These are phyloP conservation scores for Sporisorium scitamineum DNA, from an alignment of 1,284 basidiomycete species.

Conservation along the genomic window DNA sequence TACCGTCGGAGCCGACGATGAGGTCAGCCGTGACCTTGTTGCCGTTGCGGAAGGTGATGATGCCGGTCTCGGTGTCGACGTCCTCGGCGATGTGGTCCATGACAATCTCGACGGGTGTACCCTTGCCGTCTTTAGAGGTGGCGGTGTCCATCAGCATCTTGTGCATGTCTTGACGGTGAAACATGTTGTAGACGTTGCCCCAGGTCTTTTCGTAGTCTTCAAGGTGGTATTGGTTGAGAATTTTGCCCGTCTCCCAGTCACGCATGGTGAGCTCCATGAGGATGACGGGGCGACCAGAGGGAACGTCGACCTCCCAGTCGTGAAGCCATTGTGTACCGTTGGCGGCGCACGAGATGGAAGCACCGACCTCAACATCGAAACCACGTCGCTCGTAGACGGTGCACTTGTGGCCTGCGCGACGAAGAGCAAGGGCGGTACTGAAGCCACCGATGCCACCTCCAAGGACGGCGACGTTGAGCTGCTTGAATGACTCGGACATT, in stretches of 20 bases:
- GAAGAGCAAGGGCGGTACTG: slow-evolving; percentile 37
- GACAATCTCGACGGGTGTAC: slow-evolving; percentile 53
- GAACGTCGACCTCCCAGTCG: slow-evolving; percentile 43
- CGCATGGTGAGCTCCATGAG: slow-evolving; percentile 54
- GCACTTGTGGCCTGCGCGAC: slow-evolving; percentile 49
- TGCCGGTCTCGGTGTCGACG: slow-evolving; percentile 65
- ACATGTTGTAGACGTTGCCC: slow-evolving; percentile 64
- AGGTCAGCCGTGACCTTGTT: slow-evolving; percentile 73
- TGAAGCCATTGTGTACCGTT: slow-evolving; percentile 53
- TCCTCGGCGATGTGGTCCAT: slow-evolving; percentile 70
- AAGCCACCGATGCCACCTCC: slow-evolving; percentile 52
- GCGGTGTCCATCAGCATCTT: slow-evolving; percentile 63
- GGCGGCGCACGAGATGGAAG: slow-evolving; percentile 52
- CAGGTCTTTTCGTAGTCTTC: slow-evolving; percentile 51
- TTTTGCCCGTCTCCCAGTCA: slow-evolving; percentile 46
- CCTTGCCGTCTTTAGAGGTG: slow-evolving; percentile 60
- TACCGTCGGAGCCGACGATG: slow-evolving; percentile 78
- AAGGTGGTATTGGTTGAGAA: slow-evolving; percentile 51
- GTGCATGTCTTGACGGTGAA: slow-evolving; percentile 70
- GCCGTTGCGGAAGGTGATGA: slow-evolving; percentile 72
- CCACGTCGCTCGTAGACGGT: slow-evolving; percentile 49
- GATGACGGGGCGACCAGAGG: slow-evolving; percentile 44
- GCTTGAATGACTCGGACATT: slow-evolving; percentile 40
- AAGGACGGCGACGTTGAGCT: slow-evolving; percentile 49
- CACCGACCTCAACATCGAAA: slow-evolving; percentile 50